A percentile compares a stretch with the other conserved stretches of the same genome.
Evolutionary conservation across 2,329 filamentous ascomycete species (phyloP).

Genomic region (Pezicula neosporulosa): DNA sequence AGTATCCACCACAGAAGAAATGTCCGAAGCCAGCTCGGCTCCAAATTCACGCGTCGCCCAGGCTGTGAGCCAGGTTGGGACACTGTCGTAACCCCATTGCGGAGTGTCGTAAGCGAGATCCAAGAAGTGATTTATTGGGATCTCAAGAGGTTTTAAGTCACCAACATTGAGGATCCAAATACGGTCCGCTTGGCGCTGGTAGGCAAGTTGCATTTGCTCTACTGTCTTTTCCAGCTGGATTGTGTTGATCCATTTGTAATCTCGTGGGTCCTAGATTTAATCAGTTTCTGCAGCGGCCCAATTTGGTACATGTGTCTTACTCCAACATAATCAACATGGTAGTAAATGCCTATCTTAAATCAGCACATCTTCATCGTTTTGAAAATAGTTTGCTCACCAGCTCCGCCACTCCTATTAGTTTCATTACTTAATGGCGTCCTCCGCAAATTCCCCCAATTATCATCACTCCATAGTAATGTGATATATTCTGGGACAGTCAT

Average conservation of each 20-base stretch:
- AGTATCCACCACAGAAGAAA: conserved; percentile 48
- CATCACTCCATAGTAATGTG: conserved; percentile 66
- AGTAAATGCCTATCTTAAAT: conserved; percentile 46
- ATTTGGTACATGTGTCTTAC: neutral
- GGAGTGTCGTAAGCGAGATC: conserved; percentile 64
- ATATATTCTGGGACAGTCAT: conserved; percentile 64
- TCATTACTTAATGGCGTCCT: conserved; percentile 59
- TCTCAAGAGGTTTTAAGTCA: conserved; percentile 58
- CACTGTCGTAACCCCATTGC: conserved; percentile 51
- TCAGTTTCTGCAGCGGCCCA: neutral
- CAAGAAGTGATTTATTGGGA: conserved; percentile 65
- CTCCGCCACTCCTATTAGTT: conserved; percentile 54
- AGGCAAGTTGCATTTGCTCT: conserved; percentile 58
- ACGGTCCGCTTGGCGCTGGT: conserved; percentile 46
- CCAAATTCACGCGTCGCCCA: conserved; percentile 59
- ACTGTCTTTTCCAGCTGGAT: conserved; percentile 63
- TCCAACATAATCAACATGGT: conserved; percentile 53
- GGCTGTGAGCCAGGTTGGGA: conserved; percentile 50
- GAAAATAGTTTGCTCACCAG: conserved; percentile 36
- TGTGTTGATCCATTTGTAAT: conserved; percentile 62
- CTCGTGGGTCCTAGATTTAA: conserved; percentile 30
- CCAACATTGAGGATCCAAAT: conserved; percentile 64
- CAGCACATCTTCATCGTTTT: neutral
- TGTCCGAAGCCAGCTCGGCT: conserved; percentile 39
- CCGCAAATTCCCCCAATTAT: conserved; percentile 66